Base-by-base conservation (phyloP, 192 early-diverging fungal species). In the Entrophospora sp. region DNA sequence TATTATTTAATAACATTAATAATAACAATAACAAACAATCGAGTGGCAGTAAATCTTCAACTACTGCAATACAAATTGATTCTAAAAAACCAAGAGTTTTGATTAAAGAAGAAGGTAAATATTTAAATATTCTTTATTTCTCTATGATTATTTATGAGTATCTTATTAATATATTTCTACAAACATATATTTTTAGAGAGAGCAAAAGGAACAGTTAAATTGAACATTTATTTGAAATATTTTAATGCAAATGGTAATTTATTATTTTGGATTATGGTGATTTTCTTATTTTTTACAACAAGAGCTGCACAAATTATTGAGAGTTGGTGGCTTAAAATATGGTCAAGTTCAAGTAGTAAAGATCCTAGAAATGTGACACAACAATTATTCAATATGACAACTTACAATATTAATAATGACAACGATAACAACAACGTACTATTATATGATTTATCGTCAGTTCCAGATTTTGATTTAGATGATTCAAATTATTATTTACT, bases 181-280 rank as follows among this genome's bases (percentile, higher is more conserved):
- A 30, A 6, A 24, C n/a, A n/a, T 45, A 16, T 22, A 0, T 18
- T 45, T 45, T 16, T 45, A 72, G 89, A 91, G 70, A 80, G 86
- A 56, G 89, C 85, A 13, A 78, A 83, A 12, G 96, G 96, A 0
- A 78, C 80, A 45, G 95, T 97, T 56, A 72, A 79, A 31, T 78
- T 70, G 13, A 48, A 70, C 9, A 87, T 97, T 12, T 97, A 93
- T 82, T 69, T 84, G 30, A 77, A 80, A 9, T 99, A 96, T 71
- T 74, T 89, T 61, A 60, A 73, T 12, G 87, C 85, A 40, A 85
- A 85, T 45, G 89, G 89, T 24, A 70, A 79, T 12, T 69, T 66
- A 51, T 63, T 72, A 45, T 83, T 81, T 73, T 91, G 89, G 89
- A 61, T 84, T 36, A 27, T 79, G 27, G 30, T 85, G 25, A 40